Base-by-base conservation (phyloP, 768 basidiomycete species). In the Pilatotrama ljubarskyi region DNA sequence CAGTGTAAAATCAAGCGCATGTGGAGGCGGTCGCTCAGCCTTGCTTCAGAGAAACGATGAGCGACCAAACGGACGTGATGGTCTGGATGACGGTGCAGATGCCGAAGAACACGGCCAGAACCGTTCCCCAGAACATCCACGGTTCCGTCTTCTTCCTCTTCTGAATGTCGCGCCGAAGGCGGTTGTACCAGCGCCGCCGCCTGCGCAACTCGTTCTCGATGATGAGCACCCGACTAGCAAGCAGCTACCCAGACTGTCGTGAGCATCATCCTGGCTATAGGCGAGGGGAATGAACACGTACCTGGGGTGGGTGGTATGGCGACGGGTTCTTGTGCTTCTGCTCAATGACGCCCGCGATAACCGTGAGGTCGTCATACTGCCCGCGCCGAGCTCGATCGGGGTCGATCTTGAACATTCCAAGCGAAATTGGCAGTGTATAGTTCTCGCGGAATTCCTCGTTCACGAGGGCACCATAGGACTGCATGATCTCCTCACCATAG, bases 21-120 rank as follows among this genome's bases (percentile, higher is more conserved):
- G 10, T 32, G 5, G 5, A 32, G 10, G 4, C 29, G n/a, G 4
- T 40, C 13, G n/a, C 38, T n/a, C 38, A n/a, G 14, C 38, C 38
- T 11, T 49, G 40, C 46, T 13, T 32, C n/a, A 46, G 32, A 15
- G 51, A 47, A 26, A 48, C 43, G 24, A 40, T 51, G 17, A 59
- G 58, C 3, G 58, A 52, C 51, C 51, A 64, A 4, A 64, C 63
- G 4, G 63, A 54, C n/a, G 63, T 58, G 13, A 64, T 55, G 7
- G 63, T 64, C 59, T 64, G 63, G 17, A 64, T 61, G 15, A 64
- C 58, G 5, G 63, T 60, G 55, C 63, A 64, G 10, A 64, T 35
- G 13, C 63, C 63, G 41, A 64, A 64, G 55, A 64, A 57, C 25
- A 60, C 43, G 40, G 63, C 63, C 25, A 64, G 59, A 26, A 64